Conservation (phyloP, 1,284 basidiomycete genomes). For the Coniophora puteana region DNA sequence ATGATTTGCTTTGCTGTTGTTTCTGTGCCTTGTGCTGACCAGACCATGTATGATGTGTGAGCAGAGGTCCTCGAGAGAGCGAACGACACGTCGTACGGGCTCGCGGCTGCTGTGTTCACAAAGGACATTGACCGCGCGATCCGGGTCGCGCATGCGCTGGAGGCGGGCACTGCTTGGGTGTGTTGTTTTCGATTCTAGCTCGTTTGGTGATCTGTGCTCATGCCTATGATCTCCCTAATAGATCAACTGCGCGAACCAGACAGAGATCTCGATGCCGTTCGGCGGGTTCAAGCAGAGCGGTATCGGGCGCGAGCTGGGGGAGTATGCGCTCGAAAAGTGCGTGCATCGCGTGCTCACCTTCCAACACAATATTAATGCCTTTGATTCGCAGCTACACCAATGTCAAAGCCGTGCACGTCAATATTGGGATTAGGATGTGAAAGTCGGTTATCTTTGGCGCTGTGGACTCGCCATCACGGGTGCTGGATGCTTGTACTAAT, state of each 20-base stretch:
- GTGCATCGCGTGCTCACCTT: constrained; percentile 1
- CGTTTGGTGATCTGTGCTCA: background rate
- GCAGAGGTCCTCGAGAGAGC: constrained; percentile 55
- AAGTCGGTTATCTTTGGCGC: constrained; percentile 4
- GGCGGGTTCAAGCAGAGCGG: constrained; percentile 54
- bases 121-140: constrained; percentile 67
- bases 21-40: constrained; percentile 1
- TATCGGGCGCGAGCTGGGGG: constrained; percentile 63
- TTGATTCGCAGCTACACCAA: constrained; percentile 5
- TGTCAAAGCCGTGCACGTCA: constrained; percentile 7
- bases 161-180: constrained; percentile 72
- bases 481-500: too few species aligned
- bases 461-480: too few species aligned
- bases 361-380: constrained; percentile 1
- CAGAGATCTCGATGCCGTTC: constrained; percentile 30
- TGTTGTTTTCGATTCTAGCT: constrained; percentile 6
- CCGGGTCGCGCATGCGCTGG: constrained; percentile 60
- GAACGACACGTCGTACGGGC: constrained; percentile 70
- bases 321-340: constrained; percentile 49
- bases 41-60: too few species aligned
- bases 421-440: constrained; percentile 5
- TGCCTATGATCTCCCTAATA: constrained; percentile 17
- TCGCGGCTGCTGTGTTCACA: constrained; percentile 70
- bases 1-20: background rate
- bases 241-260: constrained; percentile 65